A percentile compares a stretch with the other conserved stretches of the same genome.
phyloP scores from a whole-genome alignment of 345 rosid genomes.

The Murraya koenigii region DNA sequence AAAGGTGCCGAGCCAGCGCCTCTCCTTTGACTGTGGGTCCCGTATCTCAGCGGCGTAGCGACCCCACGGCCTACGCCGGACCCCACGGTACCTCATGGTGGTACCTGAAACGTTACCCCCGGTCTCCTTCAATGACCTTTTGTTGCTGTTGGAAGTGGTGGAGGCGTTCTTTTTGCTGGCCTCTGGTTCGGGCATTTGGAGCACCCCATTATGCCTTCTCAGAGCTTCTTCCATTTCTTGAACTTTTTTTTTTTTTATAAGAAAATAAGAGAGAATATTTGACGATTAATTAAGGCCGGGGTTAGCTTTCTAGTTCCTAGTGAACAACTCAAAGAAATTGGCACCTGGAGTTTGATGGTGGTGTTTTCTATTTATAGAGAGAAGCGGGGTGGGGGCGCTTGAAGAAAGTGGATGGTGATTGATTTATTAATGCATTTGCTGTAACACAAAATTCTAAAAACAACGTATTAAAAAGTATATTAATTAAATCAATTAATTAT shows the following conservation, averaged over 20 bases:
- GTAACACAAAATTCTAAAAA: slow-evolving; percentile 9
- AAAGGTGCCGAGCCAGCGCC: slow-evolving; percentile 97
- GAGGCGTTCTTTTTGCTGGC: slow-evolving; percentile 18
- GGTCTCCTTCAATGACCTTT: slow-evolving; percentile 33
- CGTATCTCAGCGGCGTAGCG: slow-evolving; percentile 98
- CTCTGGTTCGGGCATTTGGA: slow-evolving; percentile 19
- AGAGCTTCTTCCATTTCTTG: slow-evolving; percentile 64
- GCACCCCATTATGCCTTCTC: slow-evolving; percentile 37
- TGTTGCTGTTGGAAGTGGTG: slow-evolving; percentile 24
- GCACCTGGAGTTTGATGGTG: slow-evolving; percentile 14
- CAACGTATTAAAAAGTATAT: not conserved
- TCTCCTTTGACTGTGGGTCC: slow-evolving; percentile 82
- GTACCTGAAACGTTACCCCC: slow-evolving; percentile 17
- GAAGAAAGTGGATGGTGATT: slow-evolving; percentile 1
- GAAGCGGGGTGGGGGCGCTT: too few species aligned
- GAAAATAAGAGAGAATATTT: not conserved
- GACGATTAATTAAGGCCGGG: too few species aligned
- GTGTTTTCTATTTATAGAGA: slow-evolving; percentile 20
- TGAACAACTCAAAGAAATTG: not conserved
- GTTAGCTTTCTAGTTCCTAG: not conserved
- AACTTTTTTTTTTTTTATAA: too few species aligned
- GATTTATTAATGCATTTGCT: slow-evolving; percentile 15
- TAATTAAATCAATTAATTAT: not conserved
- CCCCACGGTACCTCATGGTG: slow-evolving; percentile 86
- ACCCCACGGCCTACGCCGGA: slow-evolving; percentile 95